Percentiles rank a stretch among this genome's conserved stretches.
phyloP scores from a whole-genome alignment of 371 early-diverging fungal species.

The Umbelopsis sp. region DNA sequence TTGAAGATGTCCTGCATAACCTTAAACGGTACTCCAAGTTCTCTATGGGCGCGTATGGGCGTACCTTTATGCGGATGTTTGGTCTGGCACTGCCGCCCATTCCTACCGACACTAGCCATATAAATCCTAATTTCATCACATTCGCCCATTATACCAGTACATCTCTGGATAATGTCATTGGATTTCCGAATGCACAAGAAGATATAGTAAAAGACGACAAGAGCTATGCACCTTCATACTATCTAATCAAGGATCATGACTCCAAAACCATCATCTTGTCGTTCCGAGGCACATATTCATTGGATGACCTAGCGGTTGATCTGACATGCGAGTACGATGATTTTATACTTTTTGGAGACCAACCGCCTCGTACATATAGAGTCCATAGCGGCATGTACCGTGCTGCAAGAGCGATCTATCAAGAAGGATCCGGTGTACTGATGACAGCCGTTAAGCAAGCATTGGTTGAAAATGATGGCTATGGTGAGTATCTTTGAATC shows the following conservation, averaged over 20 bases:
- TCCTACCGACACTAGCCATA: background rate
- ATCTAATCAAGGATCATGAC: conserved; percentile 18
- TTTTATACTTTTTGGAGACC: background rate
- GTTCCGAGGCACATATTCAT: conserved; percentile 19
- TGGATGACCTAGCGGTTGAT: conserved; percentile 20
- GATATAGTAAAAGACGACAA: background rate
- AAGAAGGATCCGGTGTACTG: background rate
- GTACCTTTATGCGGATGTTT: conserved; percentile 11
- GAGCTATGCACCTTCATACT: conserved; percentile 10
- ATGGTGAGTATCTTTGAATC: background rate
- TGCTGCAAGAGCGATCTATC: conserved; percentile 1
- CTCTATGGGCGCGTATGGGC: conserved; percentile 21
- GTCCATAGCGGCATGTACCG: conserved; percentile 21
- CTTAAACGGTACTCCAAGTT: conserved; percentile 22
- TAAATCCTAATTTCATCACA: conserved; percentile 10
- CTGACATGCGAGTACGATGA: conserved; percentile 17
- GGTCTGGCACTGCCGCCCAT: conserved; percentile 14
- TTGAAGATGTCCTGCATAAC: conserved; percentile 11
- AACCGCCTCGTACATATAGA: background rate
- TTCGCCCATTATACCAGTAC: conserved; percentile 21
- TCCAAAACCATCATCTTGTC: conserved; percentile 11
- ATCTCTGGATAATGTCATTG: background rate
- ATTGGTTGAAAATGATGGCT: conserved; percentile 9
- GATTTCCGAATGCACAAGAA: conserved; percentile 16
- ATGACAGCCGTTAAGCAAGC: conserved; percentile 16